Evolutionary conservation across 139 green algal genomes (phyloP).

Genomic region (Haematococcus sp.): DNA sequence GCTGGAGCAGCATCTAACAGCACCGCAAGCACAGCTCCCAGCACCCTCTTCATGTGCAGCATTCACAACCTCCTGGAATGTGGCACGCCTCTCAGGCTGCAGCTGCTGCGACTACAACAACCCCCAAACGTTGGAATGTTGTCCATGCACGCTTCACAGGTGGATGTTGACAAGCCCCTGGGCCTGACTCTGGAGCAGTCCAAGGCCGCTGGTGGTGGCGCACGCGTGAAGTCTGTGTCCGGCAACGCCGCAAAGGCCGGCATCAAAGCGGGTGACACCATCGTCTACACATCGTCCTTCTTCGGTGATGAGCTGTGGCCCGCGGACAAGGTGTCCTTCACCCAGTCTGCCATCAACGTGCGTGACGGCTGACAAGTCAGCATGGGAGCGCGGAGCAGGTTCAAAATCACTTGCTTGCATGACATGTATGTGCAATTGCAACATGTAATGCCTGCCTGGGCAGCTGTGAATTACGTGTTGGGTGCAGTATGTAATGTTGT

Average conservation of each 20-base stretch:
- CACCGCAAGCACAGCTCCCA: too few species aligned
- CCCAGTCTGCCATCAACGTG: conserved; percentile 34
- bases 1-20: too few species aligned
- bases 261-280: conserved; percentile 63
- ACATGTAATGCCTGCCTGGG: too few species aligned
- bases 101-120: too few species aligned
- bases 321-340: conserved; percentile 69
- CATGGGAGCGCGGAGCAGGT: too few species aligned
- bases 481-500: too few species aligned
- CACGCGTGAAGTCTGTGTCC: conserved; percentile 68
- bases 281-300: conserved; percentile 81
- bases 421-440: too few species aligned
- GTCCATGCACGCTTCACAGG: conserved; percentile 45
- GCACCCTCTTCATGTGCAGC: too few species aligned
- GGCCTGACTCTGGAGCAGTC: conserved; percentile 74
- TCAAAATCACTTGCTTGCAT: too few species aligned
- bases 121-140: too few species aligned
- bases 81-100: not conserved
- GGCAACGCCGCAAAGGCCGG: conserved; percentile 93
- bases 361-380: too few species aligned
- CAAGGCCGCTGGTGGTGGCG: conserved; percentile 60
- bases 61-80: not conserved
- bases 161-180: conserved; percentile 90
- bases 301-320: conserved; percentile 99
- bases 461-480: too few species aligned